These are phyloP conservation scores for Penicillium samsonianum DNA, from an alignment of 495 filamentous ascomycete genomes.

Conservation along the genomic window DNA sequence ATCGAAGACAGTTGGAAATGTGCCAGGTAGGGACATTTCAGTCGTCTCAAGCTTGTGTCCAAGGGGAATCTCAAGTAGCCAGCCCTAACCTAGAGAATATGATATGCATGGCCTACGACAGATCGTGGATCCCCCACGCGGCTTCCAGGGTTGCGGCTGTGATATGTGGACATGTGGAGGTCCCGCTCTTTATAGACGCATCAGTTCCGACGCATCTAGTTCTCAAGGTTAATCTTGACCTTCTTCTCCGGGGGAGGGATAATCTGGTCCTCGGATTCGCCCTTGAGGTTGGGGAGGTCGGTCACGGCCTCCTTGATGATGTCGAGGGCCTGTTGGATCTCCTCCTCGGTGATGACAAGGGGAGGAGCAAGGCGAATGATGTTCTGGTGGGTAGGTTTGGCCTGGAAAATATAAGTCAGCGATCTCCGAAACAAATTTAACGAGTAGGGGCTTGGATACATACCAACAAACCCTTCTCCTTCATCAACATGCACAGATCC, in stretches of 20 bases:
- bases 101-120: neutral
- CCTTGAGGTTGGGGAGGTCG: constrained; percentile 53
- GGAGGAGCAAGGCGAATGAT: constrained; percentile 71
- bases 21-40: neutral
- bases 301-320: constrained; percentile 53
- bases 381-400: constrained; percentile 97
- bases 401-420: constrained; percentile 55
- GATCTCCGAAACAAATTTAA: neutral
- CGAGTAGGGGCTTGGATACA: constrained; percentile 24
- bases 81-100: neutral
- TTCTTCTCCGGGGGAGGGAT: constrained; percentile 54
- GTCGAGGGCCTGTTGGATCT: constrained; percentile 49
- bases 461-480: constrained; percentile 93
- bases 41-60: constrained; percentile 5
- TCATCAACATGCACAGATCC: constrained; percentile 95
- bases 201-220: constrained; percentile 43
- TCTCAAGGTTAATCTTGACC: constrained; percentile 51
- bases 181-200: neutral
- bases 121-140: neutral
- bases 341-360: constrained; percentile 57
- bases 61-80: neutral
- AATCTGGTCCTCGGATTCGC: constrained; percentile 45
- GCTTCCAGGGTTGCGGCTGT: neutral
- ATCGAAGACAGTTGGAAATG: neutral
- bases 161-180: neutral